Evolutionary conservation across 805 yeast species (phyloP).

Genomic region (Teunomyces panamensis): DNA sequence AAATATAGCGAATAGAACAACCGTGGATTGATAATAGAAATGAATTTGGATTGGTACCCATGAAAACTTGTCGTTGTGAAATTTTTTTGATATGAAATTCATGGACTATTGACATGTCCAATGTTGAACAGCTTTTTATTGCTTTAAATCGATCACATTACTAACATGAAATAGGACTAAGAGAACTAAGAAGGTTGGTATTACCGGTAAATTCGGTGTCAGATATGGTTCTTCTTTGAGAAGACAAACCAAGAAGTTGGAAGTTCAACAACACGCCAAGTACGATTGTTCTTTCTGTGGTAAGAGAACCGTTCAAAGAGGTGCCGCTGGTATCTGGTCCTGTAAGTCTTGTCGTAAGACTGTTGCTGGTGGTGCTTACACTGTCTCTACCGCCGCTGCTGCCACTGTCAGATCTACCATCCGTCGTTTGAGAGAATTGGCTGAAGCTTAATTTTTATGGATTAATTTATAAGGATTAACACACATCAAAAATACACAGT

Average conservation of each 20-base stretch:
- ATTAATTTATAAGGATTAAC: conserved; percentile 11
- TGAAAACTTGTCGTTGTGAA: not conserved
- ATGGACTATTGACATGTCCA: not conserved
- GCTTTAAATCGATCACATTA: conserved; percentile 14
- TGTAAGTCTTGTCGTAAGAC: conserved; percentile 94
- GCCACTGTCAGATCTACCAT: conserved; percentile 99
- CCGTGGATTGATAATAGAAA: not conserved
- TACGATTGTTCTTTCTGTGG: conserved; percentile 99
- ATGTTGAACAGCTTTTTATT: not conserved
- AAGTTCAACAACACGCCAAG: conserved; percentile 97
- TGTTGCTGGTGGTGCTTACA: conserved; percentile 99
- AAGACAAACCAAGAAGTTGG: conserved; percentile 99
- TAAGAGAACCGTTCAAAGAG: conserved; percentile 96
- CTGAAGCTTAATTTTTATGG: conserved; percentile 80
- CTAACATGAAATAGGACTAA: conserved; percentile 79
- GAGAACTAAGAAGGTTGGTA: conserved; percentile 99
- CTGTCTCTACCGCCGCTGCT: conserved; percentile 99
- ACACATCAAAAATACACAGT: conserved; percentile 7
- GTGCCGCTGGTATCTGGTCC: conserved; percentile 98
- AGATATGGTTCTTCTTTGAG: conserved; percentile 99
- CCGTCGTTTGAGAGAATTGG: conserved; percentile 99
- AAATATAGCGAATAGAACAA: not conserved
- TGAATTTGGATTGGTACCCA: not conserved
- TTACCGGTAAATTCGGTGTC: conserved; percentile 99
- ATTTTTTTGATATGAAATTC: not conserved